Base-by-base conservation (phyloP, 148 eudicot species). In the Vaccinium myrtillus region DNA sequence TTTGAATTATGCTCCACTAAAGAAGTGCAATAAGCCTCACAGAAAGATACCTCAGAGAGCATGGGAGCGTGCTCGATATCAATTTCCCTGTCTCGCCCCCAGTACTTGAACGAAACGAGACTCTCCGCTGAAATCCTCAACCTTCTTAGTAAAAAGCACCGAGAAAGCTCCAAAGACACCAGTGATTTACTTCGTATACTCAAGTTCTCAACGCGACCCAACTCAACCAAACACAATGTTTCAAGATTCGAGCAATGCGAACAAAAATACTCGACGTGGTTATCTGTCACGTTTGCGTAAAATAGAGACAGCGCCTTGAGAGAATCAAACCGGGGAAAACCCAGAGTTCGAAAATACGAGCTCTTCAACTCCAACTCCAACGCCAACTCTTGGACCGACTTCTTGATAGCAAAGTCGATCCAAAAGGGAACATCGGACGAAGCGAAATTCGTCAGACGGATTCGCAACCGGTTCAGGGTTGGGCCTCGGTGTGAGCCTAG, bases 71-170 rank as follows among this genome's bases (percentile, higher is more conserved):
- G 21, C 6, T 1, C 18, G 1, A 82, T 56, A 32, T 8, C 9
- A 15, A 82, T 21, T 8, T 54, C 13, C 2, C 43, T 6, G 23
- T 74, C 51, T 1, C 25, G 53, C 6, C 84, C 84, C 16, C 18
- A 32, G 79, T 53, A 83, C 7, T 75, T 6, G 18, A 83, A 83
- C 12, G 80, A 75, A 8, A 83, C 78, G 21, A 83, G 43, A 36
- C 43, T 83, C 8, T 4, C 21, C 0, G 80, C 71, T 8, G 50
- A 21, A 46, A 83, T n/a, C 27, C 25, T 27, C 6, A 83, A 51
- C 8, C 5, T 49, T 11, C n/a, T 6, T 0, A 83, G 56, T 0
- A 0, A 1, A 5, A 16, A 83, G n/a, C 79, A 75, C 30, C 36
- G 18, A n/a, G 39, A 74, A 36, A 83, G 39, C 25, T 75, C 85